Percentiles rank a stretch among this genome's conserved stretches.
phyloP scores from a whole-genome alignment of 129 eudicot species.

The Helianthus tuberosus region DNA sequence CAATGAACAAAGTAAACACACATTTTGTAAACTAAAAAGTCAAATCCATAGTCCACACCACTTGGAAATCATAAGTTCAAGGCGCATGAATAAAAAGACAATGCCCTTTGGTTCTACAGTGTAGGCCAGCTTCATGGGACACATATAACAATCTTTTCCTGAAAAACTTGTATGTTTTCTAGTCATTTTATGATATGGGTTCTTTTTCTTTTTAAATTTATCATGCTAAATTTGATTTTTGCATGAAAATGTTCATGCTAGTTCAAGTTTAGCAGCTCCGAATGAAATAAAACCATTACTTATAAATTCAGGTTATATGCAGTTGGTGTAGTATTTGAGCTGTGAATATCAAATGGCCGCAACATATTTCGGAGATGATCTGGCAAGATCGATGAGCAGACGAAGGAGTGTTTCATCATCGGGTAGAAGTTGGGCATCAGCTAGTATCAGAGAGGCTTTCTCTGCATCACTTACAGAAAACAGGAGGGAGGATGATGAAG shows the following conservation, averaged over 20 bases:
- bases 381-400: conserved; percentile 56
- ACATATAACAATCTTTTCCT: neutral
- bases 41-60: too few relatives aligned
- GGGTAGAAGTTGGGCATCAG: conserved; percentile 57
- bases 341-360: conserved; percentile 41
- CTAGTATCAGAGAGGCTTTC: conserved; percentile 54
- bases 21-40: neutral
- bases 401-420: conserved; percentile 49
- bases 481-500: conserved; percentile 46
- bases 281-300: too few relatives aligned
- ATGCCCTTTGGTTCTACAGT: neutral
- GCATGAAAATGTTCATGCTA: too few relatives aligned
- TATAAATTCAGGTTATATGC: neutral
- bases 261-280: too few relatives aligned
- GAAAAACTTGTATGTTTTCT: neutral
- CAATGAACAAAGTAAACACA: neutral
- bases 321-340: neutral
- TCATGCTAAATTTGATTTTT: too few relatives aligned
- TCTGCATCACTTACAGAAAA: conserved; percentile 33
- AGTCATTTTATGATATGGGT: too few relatives aligned
- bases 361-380: conserved; percentile 42
- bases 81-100: neutral
- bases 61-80: neutral
- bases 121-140: neutral
- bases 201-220: too few relatives aligned